Evolutionary conservation across 2,329 filamentous ascomycete species (phyloP), one percentile per base, ranked within the genome.

Genomic region (Penicillium freii): DNA sequence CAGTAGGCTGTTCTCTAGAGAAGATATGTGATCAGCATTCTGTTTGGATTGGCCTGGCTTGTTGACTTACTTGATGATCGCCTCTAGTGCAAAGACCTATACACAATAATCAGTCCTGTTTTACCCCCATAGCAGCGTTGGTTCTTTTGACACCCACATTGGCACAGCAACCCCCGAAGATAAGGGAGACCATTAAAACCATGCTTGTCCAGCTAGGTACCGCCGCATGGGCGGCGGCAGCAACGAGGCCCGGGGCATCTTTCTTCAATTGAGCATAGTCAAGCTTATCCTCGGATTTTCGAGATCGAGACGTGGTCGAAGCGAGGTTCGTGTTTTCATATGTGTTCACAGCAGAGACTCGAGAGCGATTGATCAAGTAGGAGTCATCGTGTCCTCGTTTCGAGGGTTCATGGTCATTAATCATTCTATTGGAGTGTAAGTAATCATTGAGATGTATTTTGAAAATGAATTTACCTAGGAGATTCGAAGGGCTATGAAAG

Each of bases 131-230:
- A 46, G 57, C 15, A 11, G 29, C 51, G 17, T 42, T 58, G 34
- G 7, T 48, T 23, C 31, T 46, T 38, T 55, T 19, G 40, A 40
- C 53, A 77, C 86, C 76, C 79, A 92, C 92, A 82, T 96, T 96
- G 36, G 91, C 91, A 77, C 92, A 96, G 72, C 92, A 96, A 31
- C 94, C 94, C 51, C 94, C 94, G 74, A 99, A 97, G 58, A 99
- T 97, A 64, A 97, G 83, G 51, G 82, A 82, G 57, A 93, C 82
- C 83, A 95, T 95, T 56, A 82, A 80, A 23, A 81, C 79, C 45
- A 87, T 79, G 56, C 84, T 82, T 38, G 90, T 74, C 82, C 84
- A 87, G 73, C 82, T 81, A 33, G 85, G 83, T 57, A 88, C 40
- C 2, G 70, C 65, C 10, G 71, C 61, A 58, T 73, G 68, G 8